Conservation (phyloP, 495 filamentous ascomycete genomes). For the Penicillium ucsense region DNA sequence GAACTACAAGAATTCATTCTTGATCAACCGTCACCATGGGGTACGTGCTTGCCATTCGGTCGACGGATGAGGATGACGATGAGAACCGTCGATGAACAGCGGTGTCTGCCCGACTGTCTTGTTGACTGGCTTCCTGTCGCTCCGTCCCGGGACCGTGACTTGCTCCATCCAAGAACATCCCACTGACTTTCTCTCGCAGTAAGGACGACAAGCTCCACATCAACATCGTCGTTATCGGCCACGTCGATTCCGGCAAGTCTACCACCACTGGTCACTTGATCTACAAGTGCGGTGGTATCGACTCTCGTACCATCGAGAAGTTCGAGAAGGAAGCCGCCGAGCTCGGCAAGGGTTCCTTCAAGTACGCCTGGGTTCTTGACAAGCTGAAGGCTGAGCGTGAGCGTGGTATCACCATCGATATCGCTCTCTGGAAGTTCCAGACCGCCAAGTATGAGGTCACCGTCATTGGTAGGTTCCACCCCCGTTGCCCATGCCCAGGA, state of each 20-base stretch:
- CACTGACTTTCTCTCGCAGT: slow-evolving; percentile 35
- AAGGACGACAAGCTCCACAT: slow-evolving; percentile 81
- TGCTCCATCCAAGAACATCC: neutral
- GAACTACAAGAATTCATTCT: slow-evolving; percentile 34
- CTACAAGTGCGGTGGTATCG: slow-evolving; percentile 99
- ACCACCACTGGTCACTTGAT: slow-evolving; percentile 97
- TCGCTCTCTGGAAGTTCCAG: slow-evolving; percentile 99
- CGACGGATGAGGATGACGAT: too few relatives aligned
- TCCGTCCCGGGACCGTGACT: neutral
- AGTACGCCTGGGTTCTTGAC: slow-evolving; percentile 99
- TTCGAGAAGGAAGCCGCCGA: slow-evolving; percentile 99
- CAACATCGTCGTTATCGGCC: slow-evolving; percentile 98
- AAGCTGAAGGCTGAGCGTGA: slow-evolving; percentile 99
- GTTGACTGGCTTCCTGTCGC: neutral
- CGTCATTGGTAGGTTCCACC: slow-evolving; percentile 70
- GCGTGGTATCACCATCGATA: slow-evolving; percentile 99
- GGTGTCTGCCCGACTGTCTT: neutral
- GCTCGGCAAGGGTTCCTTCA: slow-evolving; percentile 99
- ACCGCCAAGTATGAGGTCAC: slow-evolving; percentile 98
- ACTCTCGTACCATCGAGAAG: slow-evolving; percentile 99
- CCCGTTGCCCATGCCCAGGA: neutral
- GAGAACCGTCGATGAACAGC: too few relatives aligned
- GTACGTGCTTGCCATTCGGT: slow-evolving; percentile 21
- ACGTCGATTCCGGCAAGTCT: slow-evolving; percentile 99
- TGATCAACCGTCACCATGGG: slow-evolving; percentile 41